Evolutionary conservation across 768 basidiomycete species (phyloP).

Genomic region (Lepiota brunneoincarnata): DNA sequence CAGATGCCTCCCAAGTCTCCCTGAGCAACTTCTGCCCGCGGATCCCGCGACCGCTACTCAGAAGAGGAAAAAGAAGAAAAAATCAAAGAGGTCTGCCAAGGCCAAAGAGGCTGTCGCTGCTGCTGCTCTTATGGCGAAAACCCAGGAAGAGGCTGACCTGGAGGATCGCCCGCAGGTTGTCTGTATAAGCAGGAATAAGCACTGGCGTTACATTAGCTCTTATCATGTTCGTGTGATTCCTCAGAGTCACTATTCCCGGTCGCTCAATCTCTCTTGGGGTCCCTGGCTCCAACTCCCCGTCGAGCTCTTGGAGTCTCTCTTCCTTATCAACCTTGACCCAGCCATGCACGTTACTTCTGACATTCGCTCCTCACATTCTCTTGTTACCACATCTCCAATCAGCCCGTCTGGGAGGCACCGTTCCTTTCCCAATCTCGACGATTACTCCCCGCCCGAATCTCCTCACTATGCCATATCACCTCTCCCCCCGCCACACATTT

Average conservation of each 20-base stretch:
- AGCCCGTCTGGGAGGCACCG: slow-evolving; percentile 1
- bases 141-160: slow-evolving; percentile 28
- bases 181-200: slow-evolving; percentile 90
- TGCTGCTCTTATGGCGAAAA: slow-evolving; percentile 22
- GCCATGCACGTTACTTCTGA: slow-evolving; percentile 38
- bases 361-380: slow-evolving; percentile 21
- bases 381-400: slow-evolving; percentile 19
- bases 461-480: slow-evolving; percentile 31
- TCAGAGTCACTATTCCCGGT: slow-evolving; percentile 11
- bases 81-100: slow-evolving; percentile 25
- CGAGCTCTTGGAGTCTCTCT: slow-evolving; percentile 80
- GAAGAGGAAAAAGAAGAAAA: slow-evolving; percentile 17
- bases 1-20: slow-evolving; percentile 5
- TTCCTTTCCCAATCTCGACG: slow-evolving; percentile 28
- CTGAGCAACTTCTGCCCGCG: slow-evolving; percentile 4
- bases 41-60: background rate
- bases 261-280: slow-evolving; percentile 49
- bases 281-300: slow-evolving; percentile 90
- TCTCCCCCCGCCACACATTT: slow-evolving; percentile 43
- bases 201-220: slow-evolving; percentile 91
- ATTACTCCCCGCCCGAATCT: slow-evolving; percentile 45
- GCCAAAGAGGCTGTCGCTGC: slow-evolving; percentile 37
- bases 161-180: slow-evolving; percentile 62
- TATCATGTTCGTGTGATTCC: slow-evolving; percentile 64
- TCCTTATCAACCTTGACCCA: slow-evolving; percentile 76